Base-by-base conservation (phyloP, 108 stramenopile genomes). In the Cyclotella sp. region DNA sequence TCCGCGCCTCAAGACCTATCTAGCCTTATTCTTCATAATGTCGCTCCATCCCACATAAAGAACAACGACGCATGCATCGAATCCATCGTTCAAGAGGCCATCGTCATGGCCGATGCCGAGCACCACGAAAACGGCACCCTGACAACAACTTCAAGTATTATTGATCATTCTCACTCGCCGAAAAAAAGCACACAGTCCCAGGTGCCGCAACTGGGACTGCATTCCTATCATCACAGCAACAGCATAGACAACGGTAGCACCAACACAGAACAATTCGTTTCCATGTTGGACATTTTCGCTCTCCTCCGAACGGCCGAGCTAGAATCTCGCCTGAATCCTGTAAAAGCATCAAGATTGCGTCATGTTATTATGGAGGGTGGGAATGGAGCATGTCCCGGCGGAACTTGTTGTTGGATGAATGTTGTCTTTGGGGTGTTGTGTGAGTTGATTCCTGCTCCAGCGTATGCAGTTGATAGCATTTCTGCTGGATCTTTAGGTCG, bases 381-480 rank as follows among this genome's bases (percentile, higher is more conserved):
- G 14, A 61, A 26, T 26, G n/a, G 30, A 39, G 30, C 29, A 9
- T 39, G 30, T 34, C 30, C 7, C 1, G 24, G 24, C 24, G 55
- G 60, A 12, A 30, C 7, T 13, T 61, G 19, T 8, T 57, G 30
- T 16, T 64, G 63, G 63, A 64, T 64, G 63, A 64, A 64, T 45
- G 45, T 64, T 46, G 45, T 46, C 9, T 64, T 64, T 64, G 13
- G 45, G 14, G 14, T 64, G 13, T 29, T 64, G 44, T 45, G 45
- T 64, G 63, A 64, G 45, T 46, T 61, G 14, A 61, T 45, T 19
- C 45, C 45, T 64, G 44, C 43, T 44, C 43, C 43, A 10, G 63
- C 8, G 1, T 47, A 46, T 46, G 22, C 43, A 14, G 1, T 16
- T 47, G 34, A 6, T 34, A 6, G 34, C 6, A 6, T 6, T 34